Conservation (phyloP, 345 rosid genomes). For the Pugionium cornutum region DNA sequence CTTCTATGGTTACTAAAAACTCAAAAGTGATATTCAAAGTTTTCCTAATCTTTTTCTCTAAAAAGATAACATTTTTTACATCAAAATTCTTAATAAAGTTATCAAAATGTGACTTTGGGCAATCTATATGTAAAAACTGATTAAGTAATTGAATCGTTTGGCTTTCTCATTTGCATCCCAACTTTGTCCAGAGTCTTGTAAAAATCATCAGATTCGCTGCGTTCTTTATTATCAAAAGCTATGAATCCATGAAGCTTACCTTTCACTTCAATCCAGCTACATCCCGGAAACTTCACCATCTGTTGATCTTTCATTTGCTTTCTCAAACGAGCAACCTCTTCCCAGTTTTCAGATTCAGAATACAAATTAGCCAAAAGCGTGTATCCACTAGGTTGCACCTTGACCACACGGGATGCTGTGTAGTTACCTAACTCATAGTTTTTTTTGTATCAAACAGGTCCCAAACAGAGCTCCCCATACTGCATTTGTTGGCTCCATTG, state of each 20-base stretch:
- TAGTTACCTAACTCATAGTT: conserved; percentile 34
- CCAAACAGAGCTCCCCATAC: conserved; percentile 41
- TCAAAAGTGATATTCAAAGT: no score
- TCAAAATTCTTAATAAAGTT: no score
- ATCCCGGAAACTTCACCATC: conserved; percentile 52
- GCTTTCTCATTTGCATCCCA: conserved; percentile 18
- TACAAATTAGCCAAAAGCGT: conserved; percentile 51
- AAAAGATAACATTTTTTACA: no score
- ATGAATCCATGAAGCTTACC: conserved; percentile 24
- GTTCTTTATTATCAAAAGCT: conserved; percentile 16
- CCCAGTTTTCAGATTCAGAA: conserved; percentile 56
- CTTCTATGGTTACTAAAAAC: conserved; percentile 18
- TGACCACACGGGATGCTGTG: conserved; percentile 54
- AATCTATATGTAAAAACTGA: no score
- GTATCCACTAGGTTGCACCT: conserved; percentile 56
- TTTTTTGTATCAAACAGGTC: conserved; percentile 28
- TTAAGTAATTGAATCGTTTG: background rate
- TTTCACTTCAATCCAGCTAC: conserved; percentile 55
- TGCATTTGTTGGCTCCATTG: conserved; percentile 37
- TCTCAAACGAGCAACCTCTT: conserved; percentile 51
- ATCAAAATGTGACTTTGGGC: background rate
- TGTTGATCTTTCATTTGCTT: conserved; percentile 51
- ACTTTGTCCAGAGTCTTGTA: conserved; percentile 29
- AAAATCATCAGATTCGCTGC: conserved; percentile 2
- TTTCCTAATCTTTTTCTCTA: no score